Evolutionary conservation across 192 early-diverging fungal species (phyloP).

Genomic region (Backusella westeae): DNA sequence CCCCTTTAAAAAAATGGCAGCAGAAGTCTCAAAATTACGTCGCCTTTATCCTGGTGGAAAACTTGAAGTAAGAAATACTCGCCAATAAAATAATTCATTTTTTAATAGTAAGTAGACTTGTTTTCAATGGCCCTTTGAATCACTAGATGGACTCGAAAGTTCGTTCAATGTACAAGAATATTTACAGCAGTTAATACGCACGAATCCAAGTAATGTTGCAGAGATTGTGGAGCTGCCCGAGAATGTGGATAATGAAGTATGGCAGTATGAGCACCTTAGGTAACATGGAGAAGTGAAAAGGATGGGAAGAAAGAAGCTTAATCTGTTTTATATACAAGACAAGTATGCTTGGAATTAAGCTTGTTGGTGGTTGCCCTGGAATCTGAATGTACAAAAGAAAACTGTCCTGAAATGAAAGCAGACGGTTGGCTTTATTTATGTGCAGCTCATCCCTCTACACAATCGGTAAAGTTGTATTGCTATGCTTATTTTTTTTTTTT

Average conservation of each 20-base stretch:
- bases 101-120: constrained; percentile 27
- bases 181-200: constrained; percentile 70
- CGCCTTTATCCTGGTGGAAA: constrained; percentile 27
- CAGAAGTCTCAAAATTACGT: constrained; percentile 13
- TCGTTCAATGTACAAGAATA: constrained; percentile 77
- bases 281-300: constrained; percentile 21
- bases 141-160: constrained; percentile 66
- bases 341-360: constrained; percentile 83
- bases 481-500: neutral
- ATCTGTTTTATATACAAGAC: constrained; percentile 48
- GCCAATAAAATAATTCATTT: no score
- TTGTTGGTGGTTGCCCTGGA: constrained; percentile 69
- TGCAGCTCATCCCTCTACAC: constrained; percentile 79
- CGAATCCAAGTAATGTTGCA: constrained; percentile 61
- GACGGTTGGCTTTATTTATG: constrained; percentile 90
- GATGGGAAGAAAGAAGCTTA: neutral
- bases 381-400: constrained; percentile 69
- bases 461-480: constrained; percentile 52
- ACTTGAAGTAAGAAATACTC: constrained; percentile 21
- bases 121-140: constrained; percentile 46
- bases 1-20: neutral
- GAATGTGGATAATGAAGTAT: constrained; percentile 59
- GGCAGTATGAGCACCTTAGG: constrained; percentile 93
- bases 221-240: constrained; percentile 59
- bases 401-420: constrained; percentile 93